Conservation (phyloP, 345 rosid genomes). For the Bruguiera sexangula region DNA sequence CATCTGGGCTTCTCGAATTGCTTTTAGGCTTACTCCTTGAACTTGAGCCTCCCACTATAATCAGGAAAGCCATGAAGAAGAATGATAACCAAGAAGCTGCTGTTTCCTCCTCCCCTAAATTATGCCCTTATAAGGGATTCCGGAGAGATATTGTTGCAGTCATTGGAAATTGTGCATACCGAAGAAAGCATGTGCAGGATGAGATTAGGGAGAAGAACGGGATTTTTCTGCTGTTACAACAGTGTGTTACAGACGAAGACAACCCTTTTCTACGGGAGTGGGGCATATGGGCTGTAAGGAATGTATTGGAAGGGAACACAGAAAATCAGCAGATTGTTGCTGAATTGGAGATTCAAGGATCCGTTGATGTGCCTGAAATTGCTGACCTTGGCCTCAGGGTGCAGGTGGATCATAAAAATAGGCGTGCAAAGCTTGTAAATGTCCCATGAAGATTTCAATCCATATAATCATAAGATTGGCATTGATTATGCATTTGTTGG, state of each 20-base stretch:
- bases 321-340: constrained; percentile 60
- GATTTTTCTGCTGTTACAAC: constrained; percentile 59
- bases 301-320: constrained; percentile 63
- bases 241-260: constrained; percentile 68
- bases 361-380: constrained; percentile 65
- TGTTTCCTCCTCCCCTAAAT: constrained; percentile 21
- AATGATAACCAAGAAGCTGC: constrained; percentile 26
- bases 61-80: constrained; percentile 51
- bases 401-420: constrained; percentile 54
- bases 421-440: constrained; percentile 72
- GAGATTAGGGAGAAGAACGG: constrained; percentile 60
- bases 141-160: constrained; percentile 74
- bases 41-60: constrained; percentile 64
- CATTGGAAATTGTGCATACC: constrained; percentile 65
- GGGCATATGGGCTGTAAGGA: constrained; percentile 76
- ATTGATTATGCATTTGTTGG: not conserved
- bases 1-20: constrained; percentile 46
- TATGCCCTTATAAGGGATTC: constrained; percentile 70
- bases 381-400: constrained; percentile 63
- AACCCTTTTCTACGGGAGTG: constrained; percentile 79
- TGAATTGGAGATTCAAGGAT: constrained; percentile 73
- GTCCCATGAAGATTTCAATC: not conserved
- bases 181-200: constrained; percentile 65
- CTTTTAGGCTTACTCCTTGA: constrained; percentile 48
- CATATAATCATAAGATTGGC: not conserved